These are phyloP conservation scores for Talaromyces pinophilus DNA, from an alignment of 2,329 filamentous ascomycete genomes.

Conservation along the genomic window DNA sequence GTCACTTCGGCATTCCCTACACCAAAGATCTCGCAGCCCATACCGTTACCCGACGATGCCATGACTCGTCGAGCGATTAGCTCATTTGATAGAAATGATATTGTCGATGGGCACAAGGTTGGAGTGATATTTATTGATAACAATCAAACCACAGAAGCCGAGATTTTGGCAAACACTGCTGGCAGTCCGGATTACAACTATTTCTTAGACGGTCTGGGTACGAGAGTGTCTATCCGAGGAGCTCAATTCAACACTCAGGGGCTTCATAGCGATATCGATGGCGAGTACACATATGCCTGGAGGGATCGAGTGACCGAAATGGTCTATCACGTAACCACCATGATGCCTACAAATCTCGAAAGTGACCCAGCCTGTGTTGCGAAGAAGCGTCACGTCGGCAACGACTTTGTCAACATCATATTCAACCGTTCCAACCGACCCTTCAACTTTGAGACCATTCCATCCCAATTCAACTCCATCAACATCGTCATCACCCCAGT, in stretches of 20 bases:
- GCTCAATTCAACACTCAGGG: constrained; percentile 92
- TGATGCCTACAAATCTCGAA: constrained; percentile 89
- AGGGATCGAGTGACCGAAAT: constrained; percentile 92
- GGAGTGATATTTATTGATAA: constrained; percentile 92
- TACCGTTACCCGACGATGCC: constrained; percentile 74
- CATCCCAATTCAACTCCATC: constrained; percentile 93
- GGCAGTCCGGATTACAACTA: constrained; percentile 86
- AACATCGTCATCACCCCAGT: constrained; percentile 95
- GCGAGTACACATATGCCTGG: constrained; percentile 89
- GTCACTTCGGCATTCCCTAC: constrained; percentile 47
- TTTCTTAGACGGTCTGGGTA: constrained; percentile 80
- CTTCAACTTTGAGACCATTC: constrained; percentile 88
- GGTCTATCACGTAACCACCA: constrained; percentile 91
- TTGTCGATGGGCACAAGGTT: constrained; percentile 92
- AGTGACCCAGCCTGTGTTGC: constrained; percentile 72
- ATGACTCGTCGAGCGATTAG: constrained; percentile 72
- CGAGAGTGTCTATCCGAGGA: constrained; percentile 74
- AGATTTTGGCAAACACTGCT: constrained; percentile 82
- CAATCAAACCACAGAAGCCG: constrained; percentile 76
- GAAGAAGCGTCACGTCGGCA: constrained; percentile 95
- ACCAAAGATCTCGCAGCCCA: constrained; percentile 61
- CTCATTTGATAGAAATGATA: constrained; percentile 81
- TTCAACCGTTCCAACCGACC: constrained; percentile 94
- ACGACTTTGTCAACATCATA: constrained; percentile 96
- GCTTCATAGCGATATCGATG: constrained; percentile 79